Base-by-base conservation (phyloP, 805 yeast genomes). In the Starmerella scarabaei region DNA sequence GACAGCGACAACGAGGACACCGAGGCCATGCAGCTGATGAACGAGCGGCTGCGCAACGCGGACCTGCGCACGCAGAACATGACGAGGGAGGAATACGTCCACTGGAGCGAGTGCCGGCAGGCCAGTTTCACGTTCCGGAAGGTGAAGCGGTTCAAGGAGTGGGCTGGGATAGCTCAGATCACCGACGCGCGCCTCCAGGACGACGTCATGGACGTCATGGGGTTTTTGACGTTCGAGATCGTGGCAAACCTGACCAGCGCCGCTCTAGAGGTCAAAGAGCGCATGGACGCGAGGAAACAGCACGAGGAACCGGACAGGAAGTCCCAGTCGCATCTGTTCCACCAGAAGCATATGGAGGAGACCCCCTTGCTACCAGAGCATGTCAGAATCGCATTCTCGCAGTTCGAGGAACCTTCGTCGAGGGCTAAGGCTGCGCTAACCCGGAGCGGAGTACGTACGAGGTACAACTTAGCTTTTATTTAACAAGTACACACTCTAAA, bases 51-150 rank as follows among this genome's bases (percentile, higher is more conserved):
- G 49, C 84, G 85, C 53, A 77, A 74, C 60, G 96, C 96, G 3
- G 98, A 91, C 60, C 95, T 91, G 37, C 69, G 98, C 46, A 91
- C 98, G 0, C 73, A 68, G 48, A 72, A 79, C 50, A 91, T 91
- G 98, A 91, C 98, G 1, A 80, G 77, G 55, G 95, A 91, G 53
- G 98, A 91, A 57, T 91, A 91, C 54, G 98, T 86, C 15, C 98
- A 91, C 58, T 91, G 97, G 96, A 82, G 94, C 11, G 98, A 91
- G 55, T 91, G 98, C 61, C 73, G 98, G 46, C 98, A 91, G 59
- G 97, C 97, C 1, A 78, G 93, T 43, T 91, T 91, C 58, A 91
- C 98, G 1, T 91, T 85, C 54, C 71, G 96, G 51, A 91, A 91
- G 58, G 80, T 81, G n/a, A 85, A 85, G 57, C 66, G 96, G 54